Base-by-base conservation (phyloP, 2,329 filamentous ascomycete species). In the Sporothrix variecibatus region DNA sequence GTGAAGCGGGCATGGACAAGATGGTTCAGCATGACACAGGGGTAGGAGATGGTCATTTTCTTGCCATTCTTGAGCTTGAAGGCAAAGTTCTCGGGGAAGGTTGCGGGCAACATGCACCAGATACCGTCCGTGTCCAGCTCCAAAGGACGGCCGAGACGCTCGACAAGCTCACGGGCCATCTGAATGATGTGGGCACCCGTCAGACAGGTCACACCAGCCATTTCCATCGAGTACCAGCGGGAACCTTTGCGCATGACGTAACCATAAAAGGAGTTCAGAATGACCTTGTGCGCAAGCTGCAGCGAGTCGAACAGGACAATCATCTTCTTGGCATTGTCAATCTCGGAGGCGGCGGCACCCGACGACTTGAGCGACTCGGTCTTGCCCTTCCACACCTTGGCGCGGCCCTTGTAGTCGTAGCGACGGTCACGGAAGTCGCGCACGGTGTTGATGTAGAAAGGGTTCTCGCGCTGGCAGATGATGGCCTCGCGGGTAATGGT, bases 201-300 rank as follows among this genome's bases (percentile, higher is more conserved):
- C 81, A 99, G 85, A 84, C 96, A 99, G 58, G 96, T 99, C 4
- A 99, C 96, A 78, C 96, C 96, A 20, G 97, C 96, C 96, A 99
- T 99, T 81, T 99, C 96, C 89, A 99, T 92, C 23, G 96, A 99
- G 81, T 99, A 99, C 96, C 96, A 99, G 73, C 96, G 91, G 51
- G 96, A 99, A 46, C 96, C 96, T 82, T 99, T 99, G 85, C 96
- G 89, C 96, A 99, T 99, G 81, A 98, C 96, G 81, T 99, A 99
- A 76, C 96, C 96, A 78, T 99, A 99, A 85, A 99, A 99, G 73
- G 94, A 97, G 85, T 99, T 99, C 73, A 99, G 82, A 87, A 99
- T 99, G 84, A 99, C 96, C 82, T 99, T 99, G 86, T 99, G 96
- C 0, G 96, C 96, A 79, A 99, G 86, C 82, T 99, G 97, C 74